These are phyloP conservation scores for Pichia californica DNA, from an alignment of 805 yeast genomes.

Conservation along the genomic window DNA sequence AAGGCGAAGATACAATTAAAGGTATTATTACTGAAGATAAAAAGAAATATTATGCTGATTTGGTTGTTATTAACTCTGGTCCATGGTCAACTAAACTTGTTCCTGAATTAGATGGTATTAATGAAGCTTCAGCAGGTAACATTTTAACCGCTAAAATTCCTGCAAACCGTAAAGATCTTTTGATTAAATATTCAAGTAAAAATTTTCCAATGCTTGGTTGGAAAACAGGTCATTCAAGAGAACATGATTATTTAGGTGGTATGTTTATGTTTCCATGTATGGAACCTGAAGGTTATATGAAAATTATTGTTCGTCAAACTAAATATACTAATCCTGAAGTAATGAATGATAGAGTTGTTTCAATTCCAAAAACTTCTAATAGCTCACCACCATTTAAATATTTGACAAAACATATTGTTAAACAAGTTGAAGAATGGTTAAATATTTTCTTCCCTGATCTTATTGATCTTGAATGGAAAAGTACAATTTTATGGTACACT, in stretches of 20 bases:
- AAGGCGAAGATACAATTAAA: constrained; percentile 12
- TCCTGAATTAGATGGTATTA: constrained; percentile 27
- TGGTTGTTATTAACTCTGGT: constrained; percentile 23
- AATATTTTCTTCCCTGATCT: constrained; percentile 26
- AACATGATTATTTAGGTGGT: constrained; percentile 27
- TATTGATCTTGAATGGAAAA: constrained; percentile 20
- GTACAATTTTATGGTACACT: constrained; percentile 28
- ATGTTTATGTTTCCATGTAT: constrained; percentile 31
- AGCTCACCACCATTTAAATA: constrained; percentile 18
- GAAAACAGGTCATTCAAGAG: constrained; percentile 29
- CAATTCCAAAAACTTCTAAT: constrained; percentile 15
- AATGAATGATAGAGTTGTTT: constrained; percentile 8
- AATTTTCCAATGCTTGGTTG: constrained; percentile 32
- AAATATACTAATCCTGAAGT: constrained; percentile 11
- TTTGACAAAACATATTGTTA: constrained; percentile 21
- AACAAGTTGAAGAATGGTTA: constrained; percentile 24
- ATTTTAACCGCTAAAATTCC: constrained; percentile 32
- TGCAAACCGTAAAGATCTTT: constrained; percentile 28
- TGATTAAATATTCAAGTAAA: constrained; percentile 27
- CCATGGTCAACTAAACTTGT: constrained; percentile 25
- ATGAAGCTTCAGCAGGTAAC: constrained; percentile 34
- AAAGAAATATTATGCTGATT: constrained; percentile 15
- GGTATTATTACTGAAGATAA: constrained; percentile 24
- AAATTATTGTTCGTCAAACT: constrained; percentile 31
- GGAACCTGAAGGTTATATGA: constrained; percentile 32